These are phyloP conservation scores for Globisporangium irregulare DNA, from an alignment of 352 stramenopile species.

Conservation along the genomic window DNA sequence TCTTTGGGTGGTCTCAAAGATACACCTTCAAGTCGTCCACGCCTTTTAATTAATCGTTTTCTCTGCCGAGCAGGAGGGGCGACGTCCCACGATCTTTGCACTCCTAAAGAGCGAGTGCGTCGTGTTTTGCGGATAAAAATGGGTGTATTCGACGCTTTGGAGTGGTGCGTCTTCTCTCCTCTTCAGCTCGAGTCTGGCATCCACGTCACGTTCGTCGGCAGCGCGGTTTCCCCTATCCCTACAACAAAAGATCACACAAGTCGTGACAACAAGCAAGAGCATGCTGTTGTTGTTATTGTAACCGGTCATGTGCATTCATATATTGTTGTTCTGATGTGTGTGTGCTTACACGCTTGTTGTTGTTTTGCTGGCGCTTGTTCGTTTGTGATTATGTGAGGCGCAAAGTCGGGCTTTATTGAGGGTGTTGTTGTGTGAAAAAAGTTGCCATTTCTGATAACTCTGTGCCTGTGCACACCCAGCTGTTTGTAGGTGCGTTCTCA, in stretches of 20 bases:
- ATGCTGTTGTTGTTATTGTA: neutral
- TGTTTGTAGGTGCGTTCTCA: conserved; percentile 8
- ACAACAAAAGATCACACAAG: conserved; percentile 10
- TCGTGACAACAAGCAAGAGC: neutral
- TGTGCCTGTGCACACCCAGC: neutral
- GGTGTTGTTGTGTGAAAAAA: neutral
- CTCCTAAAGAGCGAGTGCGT: neutral
- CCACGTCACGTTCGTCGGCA: conserved; percentile 11
- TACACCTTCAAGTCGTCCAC: neutral
- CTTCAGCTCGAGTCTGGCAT: neutral
- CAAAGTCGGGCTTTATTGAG: neutral
- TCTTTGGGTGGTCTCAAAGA: neutral
- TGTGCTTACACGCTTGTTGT: neutral
- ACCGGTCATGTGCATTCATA: neutral
- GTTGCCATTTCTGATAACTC: conserved; percentile 8
- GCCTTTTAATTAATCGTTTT: conserved; percentile 5
- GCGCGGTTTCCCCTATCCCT: neutral
- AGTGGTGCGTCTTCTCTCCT: neutral
- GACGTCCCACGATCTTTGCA: conserved; percentile 1
- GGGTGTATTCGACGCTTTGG: neutral
- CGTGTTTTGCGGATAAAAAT: neutral
- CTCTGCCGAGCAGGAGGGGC: neutral
- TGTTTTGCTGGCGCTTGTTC: neutral
- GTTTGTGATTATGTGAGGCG: neutral
- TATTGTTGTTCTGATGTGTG: neutral